Evolutionary conservation across 2,329 filamentous ascomycete genomes (phyloP).

Genomic region (Sarocladium strictum): DNA sequence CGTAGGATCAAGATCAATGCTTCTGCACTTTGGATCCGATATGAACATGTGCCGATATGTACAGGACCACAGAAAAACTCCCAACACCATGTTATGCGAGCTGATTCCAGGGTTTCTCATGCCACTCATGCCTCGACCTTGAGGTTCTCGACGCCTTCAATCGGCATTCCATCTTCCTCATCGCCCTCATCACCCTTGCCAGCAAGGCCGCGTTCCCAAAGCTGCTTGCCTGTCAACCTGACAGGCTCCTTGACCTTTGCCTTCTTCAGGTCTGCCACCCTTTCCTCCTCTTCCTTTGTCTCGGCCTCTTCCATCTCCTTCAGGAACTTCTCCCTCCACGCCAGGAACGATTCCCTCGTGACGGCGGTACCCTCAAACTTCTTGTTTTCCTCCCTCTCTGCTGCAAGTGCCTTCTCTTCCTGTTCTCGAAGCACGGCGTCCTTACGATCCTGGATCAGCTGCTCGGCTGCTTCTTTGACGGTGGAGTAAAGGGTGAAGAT

Average conservation of each 20-base stretch:
- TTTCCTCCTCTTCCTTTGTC: conserved; percentile 64
- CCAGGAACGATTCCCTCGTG: conserved; percentile 76
- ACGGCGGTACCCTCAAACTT: conserved; percentile 93
- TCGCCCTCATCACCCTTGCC: conserved; percentile 61
- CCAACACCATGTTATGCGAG: conserved; percentile 16
- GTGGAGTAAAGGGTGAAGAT: conserved; percentile 84
- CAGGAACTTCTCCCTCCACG: conserved; percentile 74
- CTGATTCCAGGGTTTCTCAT: conserved; percentile 14
- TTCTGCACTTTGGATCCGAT: neutral
- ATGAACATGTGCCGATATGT: neutral
- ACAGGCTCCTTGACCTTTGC: conserved; percentile 68
- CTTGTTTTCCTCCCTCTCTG: conserved; percentile 87
- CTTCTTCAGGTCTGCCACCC: conserved; percentile 77
- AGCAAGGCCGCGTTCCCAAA: conserved; percentile 71
- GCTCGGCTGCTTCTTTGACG: conserved; percentile 86
- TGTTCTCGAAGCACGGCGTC: conserved; percentile 53
- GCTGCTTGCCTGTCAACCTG: conserved; percentile 65
- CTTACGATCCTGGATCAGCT: conserved; percentile 69
- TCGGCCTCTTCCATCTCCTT: conserved; percentile 75
- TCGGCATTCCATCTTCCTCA: conserved; percentile 52
- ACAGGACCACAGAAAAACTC: neutral
- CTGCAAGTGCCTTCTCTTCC: conserved; percentile 49
- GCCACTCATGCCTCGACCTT: conserved; percentile 55
- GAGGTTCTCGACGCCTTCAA: conserved; percentile 62
- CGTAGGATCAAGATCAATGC: neutral